Evolutionary conservation across 2,329 filamentous ascomycete genomes (phyloP), one percentile per base, ranked within the genome.

Genomic region (Metarhizium brunneum): DNA sequence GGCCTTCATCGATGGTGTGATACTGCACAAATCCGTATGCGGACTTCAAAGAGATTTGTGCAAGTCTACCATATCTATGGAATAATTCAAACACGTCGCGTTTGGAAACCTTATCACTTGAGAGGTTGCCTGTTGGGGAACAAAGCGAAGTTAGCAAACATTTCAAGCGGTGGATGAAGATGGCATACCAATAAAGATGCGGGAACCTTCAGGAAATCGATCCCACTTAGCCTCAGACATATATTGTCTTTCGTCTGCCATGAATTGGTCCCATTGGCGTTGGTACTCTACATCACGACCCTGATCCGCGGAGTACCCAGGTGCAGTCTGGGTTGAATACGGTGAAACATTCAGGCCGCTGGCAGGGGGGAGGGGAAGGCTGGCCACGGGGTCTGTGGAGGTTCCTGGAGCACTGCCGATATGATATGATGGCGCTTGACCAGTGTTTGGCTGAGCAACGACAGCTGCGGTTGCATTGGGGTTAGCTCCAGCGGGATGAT

Each of bases 11-110:
- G 4, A 85, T 75, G 35, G 90, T 86, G 61, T 96, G 80, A 62
- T 95, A 99, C 68, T 97, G 94, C 40, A 97, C 91, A 67, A 97
- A 99, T 1, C 94, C 94, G 71, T 96, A 97, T 1, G 92, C 92
- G 61, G 94, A 91, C 71, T 97, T 97, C 63, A 97, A 90, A 1
- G 91, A 95, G 58, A 97, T 94, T 68, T 99, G 94, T 2, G 92
- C 92, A 50, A 99, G 77, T 58, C 86, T 86, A 54, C 94, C 94
- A 67, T 90, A 92, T 56, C 80, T 81, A 66, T 91, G 85, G 67
- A 99, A 97, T 18, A 92, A 80, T 66, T 95, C 87, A 71, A 96
- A 97, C 8, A 97, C 84, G 70, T 97, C 92, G 61, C 88, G 84
- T 72, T 97, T 97, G 6, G 90, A 94, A 14, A 96, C 92, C 66